Evolutionary conservation across 2,329 filamentous ascomycete species (phyloP).

Genomic region (Sclerotinia glacialis): DNA sequence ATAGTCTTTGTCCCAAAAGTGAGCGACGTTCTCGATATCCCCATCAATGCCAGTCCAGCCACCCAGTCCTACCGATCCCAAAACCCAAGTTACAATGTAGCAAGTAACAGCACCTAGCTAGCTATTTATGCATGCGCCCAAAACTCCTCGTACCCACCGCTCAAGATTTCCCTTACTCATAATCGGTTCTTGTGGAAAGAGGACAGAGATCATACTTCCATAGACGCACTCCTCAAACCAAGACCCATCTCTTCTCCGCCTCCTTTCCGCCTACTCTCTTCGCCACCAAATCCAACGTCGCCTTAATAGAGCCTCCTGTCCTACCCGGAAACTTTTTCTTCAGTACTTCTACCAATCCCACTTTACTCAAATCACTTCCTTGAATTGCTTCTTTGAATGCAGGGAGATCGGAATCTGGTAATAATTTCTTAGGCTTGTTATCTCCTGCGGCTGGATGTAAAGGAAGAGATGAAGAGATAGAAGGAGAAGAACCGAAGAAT

Average conservation of each 20-base stretch:
- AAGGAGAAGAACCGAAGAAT: background rate
- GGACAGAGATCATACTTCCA: no score
- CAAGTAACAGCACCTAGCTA: no score
- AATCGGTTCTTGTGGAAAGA: no score
- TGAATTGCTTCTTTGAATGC: slow-evolving; percentile 66
- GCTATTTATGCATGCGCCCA: no score
- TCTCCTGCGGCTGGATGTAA: background rate
- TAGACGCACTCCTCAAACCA: no score
- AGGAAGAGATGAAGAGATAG: background rate
- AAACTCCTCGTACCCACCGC: no score
- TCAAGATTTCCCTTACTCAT: no score
- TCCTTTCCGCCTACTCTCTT: slow-evolving; percentile 57
- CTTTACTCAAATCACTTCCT: slow-evolving; percentile 69
- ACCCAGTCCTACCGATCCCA: no score
- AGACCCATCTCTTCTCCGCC: slow-evolving; percentile 35
- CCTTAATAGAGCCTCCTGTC: slow-evolving; percentile 67
- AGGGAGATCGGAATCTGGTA: slow-evolving; percentile 33
- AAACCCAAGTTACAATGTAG: no score
- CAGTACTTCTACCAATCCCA: slow-evolving; percentile 70
- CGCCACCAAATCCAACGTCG: slow-evolving; percentile 66
- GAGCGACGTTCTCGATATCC: no score
- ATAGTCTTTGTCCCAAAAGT: no score
- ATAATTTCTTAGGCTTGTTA: slow-evolving; percentile 33
- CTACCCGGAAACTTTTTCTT: slow-evolving; percentile 72
- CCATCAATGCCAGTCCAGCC: no score